phyloP scores from a whole-genome alignment of 805 yeast genomes.

The Lipomyces yamanashiensis region DNA sequence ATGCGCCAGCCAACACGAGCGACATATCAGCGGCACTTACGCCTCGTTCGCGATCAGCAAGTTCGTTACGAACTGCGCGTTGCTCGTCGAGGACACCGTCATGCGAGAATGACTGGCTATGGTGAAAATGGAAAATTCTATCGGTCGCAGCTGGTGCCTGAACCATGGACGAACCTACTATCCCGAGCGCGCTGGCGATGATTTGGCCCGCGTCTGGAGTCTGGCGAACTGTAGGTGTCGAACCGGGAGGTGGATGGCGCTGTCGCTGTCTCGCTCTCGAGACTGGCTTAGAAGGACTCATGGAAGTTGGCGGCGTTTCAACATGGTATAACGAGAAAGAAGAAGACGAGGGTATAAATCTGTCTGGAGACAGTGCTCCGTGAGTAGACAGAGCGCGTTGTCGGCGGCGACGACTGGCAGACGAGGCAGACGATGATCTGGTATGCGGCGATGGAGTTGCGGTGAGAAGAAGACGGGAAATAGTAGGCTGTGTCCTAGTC shows the following conservation, averaged over 20 bases:
- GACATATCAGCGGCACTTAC: conserved; percentile 10
- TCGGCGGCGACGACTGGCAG: conserved; percentile 14
- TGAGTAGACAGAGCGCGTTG: conserved; percentile 20
- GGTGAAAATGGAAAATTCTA: conserved; percentile 7
- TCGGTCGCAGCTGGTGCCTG: not conserved
- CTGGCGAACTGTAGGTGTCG: not conserved
- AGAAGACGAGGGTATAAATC: conserved; percentile 35
- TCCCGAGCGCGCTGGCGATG: conserved; percentile 20
- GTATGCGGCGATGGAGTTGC: not conserved
- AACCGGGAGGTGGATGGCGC: not conserved
- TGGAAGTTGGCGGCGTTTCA: conserved; percentile 27
- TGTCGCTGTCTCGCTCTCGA: not conserved
- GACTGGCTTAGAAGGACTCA: not conserved
- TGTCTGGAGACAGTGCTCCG: conserved; percentile 32
- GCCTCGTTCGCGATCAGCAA: conserved; percentile 4
- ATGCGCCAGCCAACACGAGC: conserved; percentile 24
- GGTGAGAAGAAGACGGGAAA: not conserved
- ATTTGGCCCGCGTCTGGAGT: not conserved
- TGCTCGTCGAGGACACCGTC: conserved; percentile 9
- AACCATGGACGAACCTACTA: not conserved
- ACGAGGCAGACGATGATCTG: not conserved
- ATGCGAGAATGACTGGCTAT: conserved; percentile 3
- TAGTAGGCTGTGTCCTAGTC: too few species aligned
- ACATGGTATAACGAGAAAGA: conserved; percentile 26
- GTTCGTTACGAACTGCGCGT: conserved; percentile 2